Conservation (phyloP, 768 basidiomycete genomes). For the Crassisporium funariophilum region DNA sequence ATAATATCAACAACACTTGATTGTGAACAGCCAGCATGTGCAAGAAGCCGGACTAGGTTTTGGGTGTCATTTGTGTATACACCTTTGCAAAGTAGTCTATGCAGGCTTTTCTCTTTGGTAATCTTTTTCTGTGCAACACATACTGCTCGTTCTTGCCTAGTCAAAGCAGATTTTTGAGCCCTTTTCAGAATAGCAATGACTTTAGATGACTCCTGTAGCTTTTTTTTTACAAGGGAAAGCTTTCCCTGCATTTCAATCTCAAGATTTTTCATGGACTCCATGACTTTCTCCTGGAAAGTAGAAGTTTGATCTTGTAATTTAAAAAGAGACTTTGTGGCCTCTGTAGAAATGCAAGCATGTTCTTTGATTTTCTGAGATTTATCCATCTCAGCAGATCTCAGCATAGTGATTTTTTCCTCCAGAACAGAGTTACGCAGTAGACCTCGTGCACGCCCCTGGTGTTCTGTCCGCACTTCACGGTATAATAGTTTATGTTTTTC, state of each 20-base stretch:
- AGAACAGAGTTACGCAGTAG: conserved; percentile 5
- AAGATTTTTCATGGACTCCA: neutral
- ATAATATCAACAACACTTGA: conserved; percentile 22
- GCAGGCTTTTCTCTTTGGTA: too few species aligned
- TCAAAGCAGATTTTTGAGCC: too few species aligned
- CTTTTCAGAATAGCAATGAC: too few species aligned
- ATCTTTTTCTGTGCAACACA: too few species aligned
- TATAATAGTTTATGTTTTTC: conserved; percentile 1
- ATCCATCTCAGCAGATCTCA: conserved; percentile 11
- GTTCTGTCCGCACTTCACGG: neutral
- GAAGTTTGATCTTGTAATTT: neutral
- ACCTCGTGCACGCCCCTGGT: neutral
- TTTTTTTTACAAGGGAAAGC: neutral
- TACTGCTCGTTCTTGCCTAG: too few species aligned
- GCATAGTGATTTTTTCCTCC: conserved; percentile 5
- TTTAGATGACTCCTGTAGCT: neutral
- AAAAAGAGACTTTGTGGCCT: neutral
- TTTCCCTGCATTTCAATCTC: neutral
- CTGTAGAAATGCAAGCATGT: too few species aligned
- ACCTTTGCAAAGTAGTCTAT: too few species aligned
- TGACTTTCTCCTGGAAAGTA: neutral
- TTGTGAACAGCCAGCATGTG: conserved; percentile 27
- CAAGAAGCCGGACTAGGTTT: conserved; percentile 19
- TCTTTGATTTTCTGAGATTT: conserved; percentile 29
- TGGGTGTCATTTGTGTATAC: too few species aligned